A percentile compares a stretch with the other conserved stretches of the same genome.
These are phyloP conservation scores for Comarum palustre DNA, from an alignment of 306 rosid species.

Conservation along the genomic window DNA sequence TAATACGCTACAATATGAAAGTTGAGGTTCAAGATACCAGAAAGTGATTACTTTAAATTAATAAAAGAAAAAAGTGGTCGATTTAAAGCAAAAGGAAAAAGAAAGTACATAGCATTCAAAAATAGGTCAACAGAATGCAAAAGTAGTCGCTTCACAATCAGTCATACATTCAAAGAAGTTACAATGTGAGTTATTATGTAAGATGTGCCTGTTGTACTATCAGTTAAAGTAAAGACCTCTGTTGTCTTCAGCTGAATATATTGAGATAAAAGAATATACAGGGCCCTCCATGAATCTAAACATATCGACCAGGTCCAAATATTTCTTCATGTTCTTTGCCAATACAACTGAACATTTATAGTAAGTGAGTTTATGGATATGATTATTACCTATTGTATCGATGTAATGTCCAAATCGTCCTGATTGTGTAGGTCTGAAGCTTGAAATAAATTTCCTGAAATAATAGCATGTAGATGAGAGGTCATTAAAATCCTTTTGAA, in stretches of 20 bases:
- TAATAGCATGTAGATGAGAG: conserved; percentile 14
- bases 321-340: neutral
- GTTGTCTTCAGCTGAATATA: neutral
- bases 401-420: conserved; percentile 58
- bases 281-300: neutral
- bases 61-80: neutral
- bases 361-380: conserved; percentile 15
- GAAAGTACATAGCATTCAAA: neutral
- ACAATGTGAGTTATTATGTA: neutral
- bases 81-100: neutral
- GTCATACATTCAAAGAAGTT: neutral
- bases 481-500: conserved; percentile 9
- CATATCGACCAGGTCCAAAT: neutral
- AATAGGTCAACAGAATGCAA: conserved; percentile 1
- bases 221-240: neutral
- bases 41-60: neutral
- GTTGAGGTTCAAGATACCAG: neutral
- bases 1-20: neutral
- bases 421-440: conserved; percentile 58
- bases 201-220: neutral
- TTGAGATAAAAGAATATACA: neutral
- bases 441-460: conserved; percentile 87
- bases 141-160: neutral
- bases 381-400: conserved; percentile 62
- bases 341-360: conserved; percentile 4